Evolutionary conservation across 192 early-diverging fungal species (phyloP).

Genomic region (Backusella morwellensis): DNA sequence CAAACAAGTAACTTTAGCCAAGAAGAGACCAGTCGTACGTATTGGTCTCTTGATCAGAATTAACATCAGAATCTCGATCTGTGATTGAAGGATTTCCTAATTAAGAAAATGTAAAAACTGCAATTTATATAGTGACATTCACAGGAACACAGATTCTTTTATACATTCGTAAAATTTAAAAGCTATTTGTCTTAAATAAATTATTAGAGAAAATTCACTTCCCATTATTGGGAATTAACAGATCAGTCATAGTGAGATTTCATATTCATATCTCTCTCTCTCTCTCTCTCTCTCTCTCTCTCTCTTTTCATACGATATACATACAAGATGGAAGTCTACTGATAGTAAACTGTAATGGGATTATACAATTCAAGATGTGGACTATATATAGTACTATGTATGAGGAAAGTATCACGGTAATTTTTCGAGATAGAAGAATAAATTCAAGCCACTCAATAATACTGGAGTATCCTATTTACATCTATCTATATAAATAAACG

Average conservation of each 20-base stretch:
- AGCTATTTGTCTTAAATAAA: not conserved
- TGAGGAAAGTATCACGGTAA: not conserved
- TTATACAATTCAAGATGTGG: not conserved
- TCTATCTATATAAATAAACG: not conserved
- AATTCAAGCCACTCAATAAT: not conserved
- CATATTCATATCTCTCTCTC: not conserved
- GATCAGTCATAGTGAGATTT: not conserved
- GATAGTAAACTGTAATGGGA: not conserved
- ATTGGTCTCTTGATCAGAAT: constrained; percentile 4
- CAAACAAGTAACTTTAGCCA: not conserved
- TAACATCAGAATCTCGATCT: constrained; percentile 1
- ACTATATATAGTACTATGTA: not conserved
- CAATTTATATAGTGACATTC: not conserved
- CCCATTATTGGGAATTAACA: not conserved
- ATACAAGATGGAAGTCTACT: not conserved
- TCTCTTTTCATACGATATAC: not conserved
- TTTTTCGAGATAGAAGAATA: not conserved
- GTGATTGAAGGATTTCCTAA: constrained; percentile 1
- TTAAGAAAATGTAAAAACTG: not conserved
- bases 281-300: not conserved
- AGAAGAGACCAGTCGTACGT: not conserved
- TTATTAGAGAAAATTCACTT: not conserved
- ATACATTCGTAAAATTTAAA: not conserved
- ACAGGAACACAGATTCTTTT: not conserved
- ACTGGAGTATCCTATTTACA: no score